phyloP scores from a whole-genome alignment of 2,329 filamentous ascomycete genomes.

The Nannizzia gypsea region DNA sequence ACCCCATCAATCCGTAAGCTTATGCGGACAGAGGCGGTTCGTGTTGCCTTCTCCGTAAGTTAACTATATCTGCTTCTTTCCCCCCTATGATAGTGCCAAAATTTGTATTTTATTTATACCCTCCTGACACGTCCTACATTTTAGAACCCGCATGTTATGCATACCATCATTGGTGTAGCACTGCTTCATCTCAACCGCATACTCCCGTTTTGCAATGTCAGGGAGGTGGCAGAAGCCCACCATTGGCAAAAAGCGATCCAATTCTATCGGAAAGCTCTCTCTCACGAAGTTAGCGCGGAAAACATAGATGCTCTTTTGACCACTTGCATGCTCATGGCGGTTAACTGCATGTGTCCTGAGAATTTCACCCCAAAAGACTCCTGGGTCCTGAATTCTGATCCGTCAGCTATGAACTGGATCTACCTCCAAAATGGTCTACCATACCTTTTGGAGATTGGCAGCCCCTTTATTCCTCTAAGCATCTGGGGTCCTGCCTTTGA shows the following conservation, averaged over 20 bases:
- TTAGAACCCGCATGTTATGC: constrained; percentile 23
- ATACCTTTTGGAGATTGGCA: constrained; percentile 16
- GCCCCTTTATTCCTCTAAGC: constrained; percentile 13
- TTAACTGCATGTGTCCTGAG: constrained; percentile 19
- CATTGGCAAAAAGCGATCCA: constrained; percentile 23
- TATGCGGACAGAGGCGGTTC: constrained; percentile 9
- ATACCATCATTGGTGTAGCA: constrained; percentile 22
- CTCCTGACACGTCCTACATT: constrained; percentile 14
- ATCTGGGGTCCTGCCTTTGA: constrained; percentile 21
- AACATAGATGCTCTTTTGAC: constrained; percentile 22
- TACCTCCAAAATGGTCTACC: constrained; percentile 21
- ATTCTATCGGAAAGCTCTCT: constrained; percentile 20
- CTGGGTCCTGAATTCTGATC: constrained; percentile 21
- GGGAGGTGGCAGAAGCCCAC: constrained; percentile 18
- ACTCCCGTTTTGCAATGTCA: constrained; percentile 13
- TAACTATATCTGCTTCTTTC: not conserved
- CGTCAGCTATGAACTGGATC: constrained; percentile 22
- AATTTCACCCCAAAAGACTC: constrained; percentile 19
- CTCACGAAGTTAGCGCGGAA: constrained; percentile 11
- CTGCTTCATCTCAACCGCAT: constrained; percentile 21
- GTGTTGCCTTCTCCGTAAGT: constrained; percentile 16
- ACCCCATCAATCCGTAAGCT: constrained; percentile 10
- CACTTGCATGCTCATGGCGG: constrained; percentile 23
- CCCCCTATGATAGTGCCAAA: too few relatives aligned
- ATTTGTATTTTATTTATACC: not conserved